These are phyloP conservation scores for Vitrella brassicaformis DNA, from an alignment of 73 alveolate species.

Conservation along the genomic window DNA sequence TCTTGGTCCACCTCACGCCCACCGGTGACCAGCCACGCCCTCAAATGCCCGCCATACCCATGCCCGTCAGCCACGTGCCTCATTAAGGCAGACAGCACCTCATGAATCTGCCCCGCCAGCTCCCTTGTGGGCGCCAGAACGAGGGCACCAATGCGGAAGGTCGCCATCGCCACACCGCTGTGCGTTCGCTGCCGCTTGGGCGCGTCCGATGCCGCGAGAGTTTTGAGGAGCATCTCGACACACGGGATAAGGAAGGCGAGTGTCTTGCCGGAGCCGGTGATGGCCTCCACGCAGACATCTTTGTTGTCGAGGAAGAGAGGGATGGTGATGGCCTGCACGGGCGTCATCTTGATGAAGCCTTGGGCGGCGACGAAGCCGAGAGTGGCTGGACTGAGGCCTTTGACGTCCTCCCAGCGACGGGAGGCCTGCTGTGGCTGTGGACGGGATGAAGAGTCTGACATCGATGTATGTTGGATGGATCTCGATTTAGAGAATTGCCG, in stretches of 20 bases:
- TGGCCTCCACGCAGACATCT: background rate
- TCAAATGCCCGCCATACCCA: no score
- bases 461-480: no score
- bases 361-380: background rate
- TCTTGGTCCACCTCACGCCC: no score
- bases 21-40: no score
- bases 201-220: conserved; percentile 32
- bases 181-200: conserved; percentile 22
- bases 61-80: no score
- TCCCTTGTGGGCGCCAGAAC: conserved; percentile 78
- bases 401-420: background rate
- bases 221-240: conserved; percentile 44
- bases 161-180: background rate
- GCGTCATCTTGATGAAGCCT: background rate
- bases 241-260: conserved; percentile 80
- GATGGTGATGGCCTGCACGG: background rate
- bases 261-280: conserved; percentile 78
- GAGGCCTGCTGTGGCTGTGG: no score
- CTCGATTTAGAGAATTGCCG: no score
- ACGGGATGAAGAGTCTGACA: no score
- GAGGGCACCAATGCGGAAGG: conserved; percentile 22
- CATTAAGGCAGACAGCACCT: conserved; percentile 28
- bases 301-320: background rate
- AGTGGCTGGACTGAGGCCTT: background rate
- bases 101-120: conserved; percentile 60